Base-by-base conservation (phyloP, 2,329 filamentous ascomycete genomes). In the Leptographium procerum region DNA sequence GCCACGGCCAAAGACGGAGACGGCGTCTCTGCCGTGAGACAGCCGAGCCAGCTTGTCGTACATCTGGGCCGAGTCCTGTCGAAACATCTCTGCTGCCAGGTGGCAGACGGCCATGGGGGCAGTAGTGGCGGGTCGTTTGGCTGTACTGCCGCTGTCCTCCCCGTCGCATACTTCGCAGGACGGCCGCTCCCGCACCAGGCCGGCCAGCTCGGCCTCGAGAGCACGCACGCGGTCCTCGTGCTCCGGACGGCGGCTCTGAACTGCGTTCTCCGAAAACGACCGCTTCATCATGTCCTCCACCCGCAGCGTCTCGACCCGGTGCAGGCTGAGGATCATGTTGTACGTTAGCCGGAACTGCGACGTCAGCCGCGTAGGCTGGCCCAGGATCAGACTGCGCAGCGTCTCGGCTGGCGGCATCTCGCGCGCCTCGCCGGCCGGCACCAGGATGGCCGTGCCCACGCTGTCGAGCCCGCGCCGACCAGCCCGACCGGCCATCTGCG, bases 241-340 rank as follows among this genome's bases (percentile, higher is more conserved):
- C 71, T 97, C 91, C 0, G 94, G 94, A 1, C 97, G 77, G 14
- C 97, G 74, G 62, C 95, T 91, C 69, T 99, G 94, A 0, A 92
- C 97, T 28, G 92, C 92, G 72, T 99, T 94, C 71, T 99, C 94
- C 56, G 92, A 96, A 77, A 99, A 99, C 70, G 91, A 96, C 64
- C 94, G 87, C 79, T 99, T 99, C 77, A 99, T 99, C 94, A 99
- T 99, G 73, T 99, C 94, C 70, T 99, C 94, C 65, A 99, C 97
- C 75, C 96, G 97, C 64, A 99, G 75, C 2, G 94, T 94, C 71
- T 99, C 94, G 2, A 99, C 94, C 40, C 94, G 87, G 54, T 99
- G 78, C 34, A 99, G 77, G 68, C 97, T 99, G 33, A 99, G 77
- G 61, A 99, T 99, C 94, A 99, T 99, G 73, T 97, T 99, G 77